These are phyloP conservation scores for Chaetoceros tenuissimus DNA, from an alignment of 108 stramenopile genomes.

Conservation along the genomic window DNA sequence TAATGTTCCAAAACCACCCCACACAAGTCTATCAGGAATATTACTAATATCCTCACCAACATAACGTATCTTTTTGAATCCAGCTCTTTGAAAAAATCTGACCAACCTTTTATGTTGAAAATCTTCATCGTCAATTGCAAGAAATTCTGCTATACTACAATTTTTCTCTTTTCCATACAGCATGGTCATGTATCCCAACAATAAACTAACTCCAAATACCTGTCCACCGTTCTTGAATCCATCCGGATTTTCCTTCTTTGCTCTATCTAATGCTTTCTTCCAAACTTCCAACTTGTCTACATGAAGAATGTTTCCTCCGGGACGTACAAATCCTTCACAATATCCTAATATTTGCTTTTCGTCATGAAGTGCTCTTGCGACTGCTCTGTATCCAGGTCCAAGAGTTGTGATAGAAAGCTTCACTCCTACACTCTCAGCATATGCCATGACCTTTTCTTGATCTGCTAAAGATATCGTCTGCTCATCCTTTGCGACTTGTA, in stretches of 20 bases:
- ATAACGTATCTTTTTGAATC: constrained; percentile 66
- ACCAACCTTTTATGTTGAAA: constrained; percentile 72
- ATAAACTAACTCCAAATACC: constrained; percentile 50
- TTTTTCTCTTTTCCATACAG: constrained; percentile 50
- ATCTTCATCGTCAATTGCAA: constrained; percentile 80
- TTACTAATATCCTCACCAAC: constrained; percentile 70
- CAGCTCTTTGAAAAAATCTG: constrained; percentile 54
- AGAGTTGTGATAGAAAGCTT: constrained; percentile 45
- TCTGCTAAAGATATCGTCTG: constrained; percentile 9
- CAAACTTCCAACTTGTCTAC: constrained; percentile 82
- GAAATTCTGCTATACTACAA: constrained; percentile 47
- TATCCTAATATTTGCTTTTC: constrained; percentile 54
- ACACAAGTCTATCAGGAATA: constrained; percentile 77
- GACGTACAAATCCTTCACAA: constrained; percentile 72
- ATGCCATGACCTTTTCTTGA: constrained; percentile 19
- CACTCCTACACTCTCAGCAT: constrained; percentile 27
- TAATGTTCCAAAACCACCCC: constrained; percentile 83
- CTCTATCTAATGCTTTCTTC: constrained; percentile 28
- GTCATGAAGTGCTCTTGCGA: constrained; percentile 51
- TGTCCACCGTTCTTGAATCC: constrained; percentile 42
- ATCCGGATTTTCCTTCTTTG: constrained; percentile 21
- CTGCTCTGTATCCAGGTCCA: constrained; percentile 68
- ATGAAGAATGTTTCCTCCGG: constrained; percentile 53
- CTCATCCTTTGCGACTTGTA: too few species aligned
- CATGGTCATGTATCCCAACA: constrained; percentile 56